Conservation (phyloP, 768 basidiomycete species). For the Amanita polypyramis region DNA sequence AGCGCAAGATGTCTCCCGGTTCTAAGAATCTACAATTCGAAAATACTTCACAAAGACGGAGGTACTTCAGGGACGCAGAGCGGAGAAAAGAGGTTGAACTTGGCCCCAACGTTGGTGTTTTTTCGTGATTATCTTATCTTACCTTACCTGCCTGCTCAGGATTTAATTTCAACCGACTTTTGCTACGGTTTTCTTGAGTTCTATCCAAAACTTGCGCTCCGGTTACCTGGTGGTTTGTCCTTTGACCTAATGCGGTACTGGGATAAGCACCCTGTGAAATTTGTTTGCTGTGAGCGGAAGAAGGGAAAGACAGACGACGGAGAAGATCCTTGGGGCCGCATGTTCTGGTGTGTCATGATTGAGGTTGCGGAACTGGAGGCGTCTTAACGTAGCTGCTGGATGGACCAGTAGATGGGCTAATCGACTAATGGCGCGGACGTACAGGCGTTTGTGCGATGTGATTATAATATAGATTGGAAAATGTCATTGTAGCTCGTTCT, state of each 20-base stretch:
- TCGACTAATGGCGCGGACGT: no score
- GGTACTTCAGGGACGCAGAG: constrained; percentile 48
- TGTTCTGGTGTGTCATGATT: constrained; percentile 49
- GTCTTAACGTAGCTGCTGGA: neutral
- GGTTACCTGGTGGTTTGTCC: constrained; percentile 71
- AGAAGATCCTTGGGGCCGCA: constrained; percentile 32
- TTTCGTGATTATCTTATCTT: constrained; percentile 10
- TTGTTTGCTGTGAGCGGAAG: constrained; percentile 64
- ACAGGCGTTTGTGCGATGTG: neutral
- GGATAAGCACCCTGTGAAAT: constrained; percentile 88
- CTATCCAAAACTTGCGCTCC: constrained; percentile 49
- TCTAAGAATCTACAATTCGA: constrained; percentile 15
- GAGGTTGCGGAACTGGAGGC: constrained; percentile 18
- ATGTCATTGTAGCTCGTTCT: neutral
- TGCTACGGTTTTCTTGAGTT: constrained; percentile 83
- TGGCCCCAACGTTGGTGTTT: constrained; percentile 45
- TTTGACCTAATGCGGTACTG: constrained; percentile 85
- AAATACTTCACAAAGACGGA: constrained; percentile 41
- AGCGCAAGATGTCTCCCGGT: neutral
- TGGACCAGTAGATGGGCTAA: neutral
- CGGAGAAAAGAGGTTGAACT: constrained; percentile 51
- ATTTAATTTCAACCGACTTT: constrained; percentile 72
- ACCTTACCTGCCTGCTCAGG: constrained; percentile 24
- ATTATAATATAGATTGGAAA: neutral
- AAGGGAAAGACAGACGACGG: constrained; percentile 9